Evolutionary conservation across 176 grass and related monocot genomes (phyloP), one percentile per base, ranked within the genome.

Genomic region (Tillandsia fasciculata): DNA sequence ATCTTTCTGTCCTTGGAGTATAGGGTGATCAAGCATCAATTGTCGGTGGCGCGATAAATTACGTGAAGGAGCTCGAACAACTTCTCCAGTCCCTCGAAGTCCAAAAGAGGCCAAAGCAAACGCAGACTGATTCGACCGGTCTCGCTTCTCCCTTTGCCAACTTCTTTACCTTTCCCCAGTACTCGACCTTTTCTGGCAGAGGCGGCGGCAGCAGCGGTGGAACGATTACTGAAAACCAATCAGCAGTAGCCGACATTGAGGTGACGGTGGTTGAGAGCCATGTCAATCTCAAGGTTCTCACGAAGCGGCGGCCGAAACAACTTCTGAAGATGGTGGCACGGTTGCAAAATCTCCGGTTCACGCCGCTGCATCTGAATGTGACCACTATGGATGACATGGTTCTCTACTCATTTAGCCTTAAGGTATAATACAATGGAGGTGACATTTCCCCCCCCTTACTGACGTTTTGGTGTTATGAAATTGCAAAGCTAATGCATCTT

Each of bases 191-290:
- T 8, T 67, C 73, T 3, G 20, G 56, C 7, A 66, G 52, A 1
- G 20, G 72, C 52, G 49, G 17, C 22, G 49, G 49, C 10, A 65
- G 54, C 57, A 61, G 29, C 15, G 64, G 54, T 63, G 72, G 68
- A 11, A 26, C 10, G 26, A 58, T 27, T 1, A 57, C 33, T 1
- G 81, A 79, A 15, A 74, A 49, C 42, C 47, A 29, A 48, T 33
- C 50, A 2, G 83, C 76, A 6, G 27, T 85, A 7, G 95, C 95
- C 0, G 87, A 94, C 83, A 88, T 99, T 68, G 95, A 99, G 80
- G 95, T 99, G 71, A 94, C 95, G 1, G 90, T 99, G 95, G 90
- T 88, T 48, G 95, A 99, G 84, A 86, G 95, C 70, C 84, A 99
- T 67, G 95, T 87, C 2, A 94, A 89, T 77, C 87, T 99, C 12